Base-by-base conservation (phyloP, 164 flowering plant species). In the Tinospora cordifolia region DNA sequence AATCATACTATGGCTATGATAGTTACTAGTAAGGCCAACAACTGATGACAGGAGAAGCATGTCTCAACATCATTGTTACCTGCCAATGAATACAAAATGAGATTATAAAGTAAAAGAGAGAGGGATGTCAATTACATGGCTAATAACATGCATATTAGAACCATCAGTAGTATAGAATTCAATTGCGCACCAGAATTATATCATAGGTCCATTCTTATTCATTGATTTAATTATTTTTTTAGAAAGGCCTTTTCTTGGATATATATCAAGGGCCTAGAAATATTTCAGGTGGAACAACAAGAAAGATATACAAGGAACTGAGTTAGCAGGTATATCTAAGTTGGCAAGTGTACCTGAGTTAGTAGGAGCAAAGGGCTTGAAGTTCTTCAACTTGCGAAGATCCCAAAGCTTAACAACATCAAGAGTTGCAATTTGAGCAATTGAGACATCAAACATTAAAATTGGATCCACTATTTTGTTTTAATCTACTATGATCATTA, bases 361-460 rank as follows among this genome's bases (percentile, higher is more conserved):
- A 80, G 87, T 86, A 10, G 89, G 88, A 22, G 89, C 4, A 71
- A 95, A 85, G 41, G 89, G 83, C 64, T 93, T 81, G 81, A 95
- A 95, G 78, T 89, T 90, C 80, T 74, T 92, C 82, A 95, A 79
- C 69, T 89, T 95, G 1, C 99, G 97, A 15, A 95, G 83, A 83
- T 95, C 99, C 98, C 98, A 95, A 30, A 95, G 84, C 78, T 87
- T 95, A 70, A 95, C 96, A 63, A 98, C 97, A 85, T 95, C 99
- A 62, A 79, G 79, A 49, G 98, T 98, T 51, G 98, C 93, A 83
- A 97, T 89, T 98, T 94, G 85, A 65, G 25, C 36, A 81, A 59
- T 39, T 70, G 10, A 76, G 39, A 68, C n/a, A 77, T 22, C 47
- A 62, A 62, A 64, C 3, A 60, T 74, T 3, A 80, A 60, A 72